Evolutionary conservation across 257 asterid species (phyloP), one percentile per base, ranked within the genome.

Genomic region (Ilex asprella): DNA sequence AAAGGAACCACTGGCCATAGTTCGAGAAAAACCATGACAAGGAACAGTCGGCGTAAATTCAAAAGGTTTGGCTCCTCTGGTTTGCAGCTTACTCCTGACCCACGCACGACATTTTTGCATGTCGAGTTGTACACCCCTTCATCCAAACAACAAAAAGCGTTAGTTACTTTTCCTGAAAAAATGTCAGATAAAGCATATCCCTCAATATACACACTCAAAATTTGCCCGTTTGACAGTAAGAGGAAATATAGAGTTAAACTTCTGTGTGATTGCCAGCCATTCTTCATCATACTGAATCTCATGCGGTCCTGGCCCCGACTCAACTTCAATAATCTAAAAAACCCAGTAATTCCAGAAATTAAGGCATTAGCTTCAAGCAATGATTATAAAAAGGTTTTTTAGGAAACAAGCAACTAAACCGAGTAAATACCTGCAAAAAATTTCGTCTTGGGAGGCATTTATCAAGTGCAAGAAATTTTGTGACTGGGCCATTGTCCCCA

Each of bases 271-370:
- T 16, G 97, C 89, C 70, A 92, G 87, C 99, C 99, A 92, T 73
- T 92, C 99, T 79, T 92, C 99, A 74, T 92, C 99, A 69, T 81
- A 87, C 51, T 85, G 95, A 67, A 92, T 77, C 73, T 85, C 88
- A 63, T 77, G 68, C 6, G 96, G 99, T 63, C 97, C 97, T 39
- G 89, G 50, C 49, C 69, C 89, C 10, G 96, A 86, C 65, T 89
- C 93, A 63, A 92, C 77, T 44, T 92, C 97, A 32, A 92, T 35
- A 68, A 89, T 75, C 98, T 92, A 71, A 53, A 63, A 70, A 59
- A 41, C 69, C 21, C 60, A 62, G 50, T 13, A 60, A 64, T 67
- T 54, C 54, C 57, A 53, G 57, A 60, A 68, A 67, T 59, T 57
- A 62, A 64, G 56, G 54, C 62, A 64, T 63, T 64, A 65, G 27